Evolutionary conservation across 83 land plant species (phyloP), one percentile per base, ranked within the genome.

Genomic region (Thuja plicata): DNA sequence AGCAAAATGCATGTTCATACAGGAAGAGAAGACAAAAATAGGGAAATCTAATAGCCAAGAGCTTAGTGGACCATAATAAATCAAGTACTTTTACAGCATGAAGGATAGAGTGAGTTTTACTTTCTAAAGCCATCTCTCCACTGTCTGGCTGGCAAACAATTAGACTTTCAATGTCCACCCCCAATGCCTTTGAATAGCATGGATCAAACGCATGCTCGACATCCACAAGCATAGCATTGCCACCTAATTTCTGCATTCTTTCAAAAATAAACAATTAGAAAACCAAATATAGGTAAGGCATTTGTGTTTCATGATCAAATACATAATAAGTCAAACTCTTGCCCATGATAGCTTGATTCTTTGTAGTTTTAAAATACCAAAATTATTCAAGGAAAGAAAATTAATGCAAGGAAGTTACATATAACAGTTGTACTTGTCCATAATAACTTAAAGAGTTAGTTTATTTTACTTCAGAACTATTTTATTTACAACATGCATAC

Each of bases 141-240:
- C 94, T 94, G 88, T 97, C 99, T 83, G 99, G 99, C 73, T 97
- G 99, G 87, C 99, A 97, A 50, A 97, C 99, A 87, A 97, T 97
- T 89, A 97, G 87, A 88, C 95, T 96, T 91, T 97, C 99, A 48
- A 97, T 93, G 89, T 97, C 99, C 34, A 97, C 98, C 71, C 99
- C 99, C 85, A 97, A 89, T 10, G 97, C 95, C 89, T 89, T 96
- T 70, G 99, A 97, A 88, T 97, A 97, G 60, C 92, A 87, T 88
- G 99, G 98, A 94, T 97, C 99, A 94, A 97, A 97, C 76, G 95
- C 98, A 94, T 97, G 99, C 92, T 97, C 99, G 48, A 98, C 99
- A 93, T 97, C 99, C 60, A 97, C 98, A 88, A 97, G 94, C 98
- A 97, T 95, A 40, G 99, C 99, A 93, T 96, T 95, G 32, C 99